A percentile compares a stretch with the other conserved stretches of the same genome.
phyloP scores from a whole-genome alignment of 306 rosid species.

The Coriaria nepalensis region DNA sequence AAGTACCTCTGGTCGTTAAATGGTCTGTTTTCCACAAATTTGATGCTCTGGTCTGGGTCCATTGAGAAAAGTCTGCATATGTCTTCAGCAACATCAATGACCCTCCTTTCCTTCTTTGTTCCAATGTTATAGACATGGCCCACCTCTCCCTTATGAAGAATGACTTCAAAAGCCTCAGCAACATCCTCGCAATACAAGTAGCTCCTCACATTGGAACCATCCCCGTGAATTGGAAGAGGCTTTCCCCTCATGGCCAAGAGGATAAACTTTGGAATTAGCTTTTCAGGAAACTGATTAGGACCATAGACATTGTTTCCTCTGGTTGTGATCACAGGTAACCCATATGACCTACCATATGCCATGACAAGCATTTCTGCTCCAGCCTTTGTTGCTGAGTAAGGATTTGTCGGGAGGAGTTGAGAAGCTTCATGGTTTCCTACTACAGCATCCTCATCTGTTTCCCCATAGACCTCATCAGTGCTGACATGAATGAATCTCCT shows the following conservation, averaged over 20 bases:
- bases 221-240: conserved; percentile 86
- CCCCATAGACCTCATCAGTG: conserved; percentile 94
- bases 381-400: conserved; percentile 87
- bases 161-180: conserved; percentile 85
- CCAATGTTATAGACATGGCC: conserved; percentile 92
- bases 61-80: conserved; percentile 55
- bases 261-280: conserved; percentile 79
- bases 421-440: conserved; percentile 93
- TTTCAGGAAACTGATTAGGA: conserved; percentile 85
- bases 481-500: conserved; percentile 89
- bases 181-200: conserved; percentile 85
- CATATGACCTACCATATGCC: conserved; percentile 90
- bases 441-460: conserved; percentile 85
- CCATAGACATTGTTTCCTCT: conserved; percentile 91
- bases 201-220: conserved; percentile 88
- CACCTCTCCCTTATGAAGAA: conserved; percentile 90
- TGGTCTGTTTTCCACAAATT: conserved; percentile 86
- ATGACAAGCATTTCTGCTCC: conserved; percentile 96
- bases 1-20: conserved; percentile 85
- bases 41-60: conserved; percentile 49
- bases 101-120: conserved; percentile 77
- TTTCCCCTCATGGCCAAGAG: conserved; percentile 82
- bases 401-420: conserved; percentile 85
- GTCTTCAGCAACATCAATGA: conserved; percentile 76
- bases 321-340: conserved; percentile 78